Base-by-base conservation (phyloP, 1,284 basidiomycete species). In the Thelephora terrestris region DNA sequence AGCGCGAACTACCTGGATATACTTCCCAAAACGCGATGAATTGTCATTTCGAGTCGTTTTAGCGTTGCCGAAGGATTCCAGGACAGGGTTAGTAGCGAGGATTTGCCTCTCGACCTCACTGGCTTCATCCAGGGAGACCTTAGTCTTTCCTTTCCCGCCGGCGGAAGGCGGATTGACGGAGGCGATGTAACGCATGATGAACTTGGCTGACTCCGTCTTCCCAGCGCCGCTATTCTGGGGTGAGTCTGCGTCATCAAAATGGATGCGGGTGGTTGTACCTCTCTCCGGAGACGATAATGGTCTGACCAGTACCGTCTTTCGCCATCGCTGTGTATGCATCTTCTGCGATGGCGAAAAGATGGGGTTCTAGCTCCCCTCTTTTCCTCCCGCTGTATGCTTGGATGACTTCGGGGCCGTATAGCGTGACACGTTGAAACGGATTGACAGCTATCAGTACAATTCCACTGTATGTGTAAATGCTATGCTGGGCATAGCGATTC, bases 31-130 rank as follows among this genome's bases (percentile, higher is more conserved):
- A 47, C 96, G 84, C 16, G 95, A 99, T 14, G 93, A 97, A 67
- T 99, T 99, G 70, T 99, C 96, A 62, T 99, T 99, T 50, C 96
- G 79, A 4, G 95, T 98, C 24, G 96, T 99, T 70, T 99, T 99
- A 17, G 96, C 96, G 66, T 99, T 99, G 59, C 96, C 96, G 58
- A 99, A 99, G 0, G 96, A 91, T 68, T 99, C 96, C 63, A 99
- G 86, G 61, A 97, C 98, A 17, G 96, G 96, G 64, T 99, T 99
- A 29, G 95, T 98, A 32, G 96, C 96, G 43, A 99, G 74, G 53
- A 99, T 99, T 65, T 98, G 95, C 48, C 86, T 81, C 64, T 99
- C 96, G 52, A 94, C 92, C 66, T 97, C 95, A 64, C 87, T 95
- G 2, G 86, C 86, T 55, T 90, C 86, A 58, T 89, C 84, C 47